Evolutionary conservation across 2,329 filamentous ascomycete species (phyloP).

Genomic region (Rosellinia necatrix): DNA sequence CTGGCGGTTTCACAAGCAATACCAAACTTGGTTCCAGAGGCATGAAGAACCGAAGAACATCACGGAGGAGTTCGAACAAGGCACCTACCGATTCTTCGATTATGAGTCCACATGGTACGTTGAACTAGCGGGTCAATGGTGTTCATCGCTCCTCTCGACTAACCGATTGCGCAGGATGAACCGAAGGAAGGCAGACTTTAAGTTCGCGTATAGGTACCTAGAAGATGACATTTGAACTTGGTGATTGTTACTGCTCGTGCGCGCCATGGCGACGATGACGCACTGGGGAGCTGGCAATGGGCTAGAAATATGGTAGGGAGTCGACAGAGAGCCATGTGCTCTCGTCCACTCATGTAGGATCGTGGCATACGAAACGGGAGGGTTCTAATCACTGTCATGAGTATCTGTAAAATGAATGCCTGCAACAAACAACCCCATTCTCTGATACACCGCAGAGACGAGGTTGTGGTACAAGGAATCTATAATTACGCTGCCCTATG

Average conservation of each 20-base stretch:
- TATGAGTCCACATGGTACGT: conserved; percentile 98
- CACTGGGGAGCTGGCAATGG: background rate
- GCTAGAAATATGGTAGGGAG: background rate
- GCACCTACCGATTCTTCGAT: conserved; percentile 98
- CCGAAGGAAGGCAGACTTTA: conserved; percentile 94
- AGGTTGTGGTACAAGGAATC: background rate
- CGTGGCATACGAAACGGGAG: background rate
- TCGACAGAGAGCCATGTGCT: conserved; percentile 1
- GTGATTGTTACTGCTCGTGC: conserved; percentile 44
- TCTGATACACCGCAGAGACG: conserved; percentile 6
- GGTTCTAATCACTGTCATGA: conserved; percentile 13
- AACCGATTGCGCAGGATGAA: conserved; percentile 77
- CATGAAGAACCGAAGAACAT: conserved; percentile 99
- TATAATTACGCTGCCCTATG: background rate
- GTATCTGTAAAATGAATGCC: conserved; percentile 19
- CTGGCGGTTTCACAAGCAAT: conserved; percentile 99
- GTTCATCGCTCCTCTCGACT: conserved; percentile 22
- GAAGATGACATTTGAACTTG: conserved; percentile 81
- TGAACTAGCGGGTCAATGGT: background rate
- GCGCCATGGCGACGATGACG: conserved; percentile 4
- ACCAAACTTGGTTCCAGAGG: conserved; percentile 98
- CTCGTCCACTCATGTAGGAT: background rate
- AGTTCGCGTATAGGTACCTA: conserved; percentile 96
- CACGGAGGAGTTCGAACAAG: conserved; percentile 97
- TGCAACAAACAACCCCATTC: background rate